Evolutionary conservation across 306 rosid genomes (phyloP).

Genomic region (Rosa rugosa): DNA sequence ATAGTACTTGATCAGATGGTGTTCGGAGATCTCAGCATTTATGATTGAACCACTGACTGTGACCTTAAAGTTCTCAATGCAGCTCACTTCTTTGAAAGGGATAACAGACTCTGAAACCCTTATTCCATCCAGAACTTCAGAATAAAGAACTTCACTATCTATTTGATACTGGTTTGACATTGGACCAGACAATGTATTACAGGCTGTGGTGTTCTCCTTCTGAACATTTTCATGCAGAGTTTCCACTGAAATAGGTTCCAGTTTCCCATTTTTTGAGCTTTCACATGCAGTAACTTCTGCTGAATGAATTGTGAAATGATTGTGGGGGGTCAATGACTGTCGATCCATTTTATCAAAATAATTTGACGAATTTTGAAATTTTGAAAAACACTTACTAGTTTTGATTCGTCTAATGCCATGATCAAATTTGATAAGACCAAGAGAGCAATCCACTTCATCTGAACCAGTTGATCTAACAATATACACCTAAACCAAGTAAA

Average conservation of each 20-base stretch:
- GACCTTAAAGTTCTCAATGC: slow-evolving; percentile 41
- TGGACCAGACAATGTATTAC: neutral
- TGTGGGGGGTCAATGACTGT: neutral
- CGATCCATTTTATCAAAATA: neutral
- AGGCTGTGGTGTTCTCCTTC: neutral
- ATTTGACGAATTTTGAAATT: slow-evolving; percentile 20
- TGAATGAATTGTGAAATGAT: slow-evolving; percentile 5
- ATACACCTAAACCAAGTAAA: slow-evolving; percentile 45
- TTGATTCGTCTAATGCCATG: slow-evolving; percentile 9
- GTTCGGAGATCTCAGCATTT: slow-evolving; percentile 42
- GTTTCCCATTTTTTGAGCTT: slow-evolving; percentile 11
- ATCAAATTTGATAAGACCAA: slow-evolving; percentile 37
- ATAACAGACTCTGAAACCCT: slow-evolving; percentile 30
- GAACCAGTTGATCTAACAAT: slow-evolving; percentile 42
- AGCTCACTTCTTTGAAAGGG: slow-evolving; percentile 42
- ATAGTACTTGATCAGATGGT: slow-evolving; percentile 41
- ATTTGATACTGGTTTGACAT: slow-evolving; percentile 27
- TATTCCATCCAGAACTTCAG: slow-evolving; percentile 32
- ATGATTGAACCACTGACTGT: slow-evolving; percentile 40
- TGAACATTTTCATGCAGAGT: slow-evolving; percentile 17
- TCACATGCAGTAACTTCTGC: slow-evolving; percentile 13
- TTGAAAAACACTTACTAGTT: slow-evolving; percentile 25
- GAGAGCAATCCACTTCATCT: slow-evolving; percentile 47
- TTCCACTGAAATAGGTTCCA: slow-evolving; percentile 18
- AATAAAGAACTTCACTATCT: slow-evolving; percentile 25